Conservation (phyloP, 176 grass and related monocot species). For the Rhynchospora tenuis region DNA sequence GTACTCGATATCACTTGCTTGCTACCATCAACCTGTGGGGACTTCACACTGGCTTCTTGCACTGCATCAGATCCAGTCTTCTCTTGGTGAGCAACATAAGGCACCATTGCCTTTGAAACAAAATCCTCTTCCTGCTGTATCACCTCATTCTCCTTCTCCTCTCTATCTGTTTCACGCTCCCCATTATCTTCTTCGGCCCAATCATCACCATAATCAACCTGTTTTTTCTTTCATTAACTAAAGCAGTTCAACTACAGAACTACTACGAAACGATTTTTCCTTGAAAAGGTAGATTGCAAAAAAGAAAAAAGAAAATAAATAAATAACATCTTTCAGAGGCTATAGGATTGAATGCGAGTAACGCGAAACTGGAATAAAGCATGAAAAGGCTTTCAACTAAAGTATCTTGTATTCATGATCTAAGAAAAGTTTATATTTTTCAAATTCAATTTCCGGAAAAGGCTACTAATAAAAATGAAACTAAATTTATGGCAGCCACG, state of each 20-base stretch:
- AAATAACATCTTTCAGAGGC: neutral
- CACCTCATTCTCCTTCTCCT: no score
- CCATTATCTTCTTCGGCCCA: no score
- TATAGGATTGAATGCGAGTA: neutral
- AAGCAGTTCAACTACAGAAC: slow-evolving; percentile 13
- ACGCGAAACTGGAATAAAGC: neutral
- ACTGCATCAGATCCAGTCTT: no score
- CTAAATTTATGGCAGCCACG: neutral
- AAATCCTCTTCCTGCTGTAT: no score
- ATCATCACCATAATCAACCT: no score
- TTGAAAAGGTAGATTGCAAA: neutral
- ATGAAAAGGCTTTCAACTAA: neutral
- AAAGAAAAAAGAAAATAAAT: neutral
- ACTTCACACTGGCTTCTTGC: no score
- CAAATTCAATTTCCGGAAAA: neutral
- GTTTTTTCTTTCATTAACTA: neutral
- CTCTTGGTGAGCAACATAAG: no score
- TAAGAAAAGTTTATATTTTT: neutral
- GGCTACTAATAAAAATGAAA: neutral
- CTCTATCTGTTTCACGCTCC: no score
- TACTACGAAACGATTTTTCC: neutral
- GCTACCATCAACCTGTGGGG: no score
- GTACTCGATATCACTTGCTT: no score
- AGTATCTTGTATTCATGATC: neutral
- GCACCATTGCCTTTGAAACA: no score